Percentiles rank a stretch among this genome's conserved stretches.
Evolutionary conservation across 2,329 filamentous ascomycete genomes (phyloP).

Genomic region (Lojkania enalia): DNA sequence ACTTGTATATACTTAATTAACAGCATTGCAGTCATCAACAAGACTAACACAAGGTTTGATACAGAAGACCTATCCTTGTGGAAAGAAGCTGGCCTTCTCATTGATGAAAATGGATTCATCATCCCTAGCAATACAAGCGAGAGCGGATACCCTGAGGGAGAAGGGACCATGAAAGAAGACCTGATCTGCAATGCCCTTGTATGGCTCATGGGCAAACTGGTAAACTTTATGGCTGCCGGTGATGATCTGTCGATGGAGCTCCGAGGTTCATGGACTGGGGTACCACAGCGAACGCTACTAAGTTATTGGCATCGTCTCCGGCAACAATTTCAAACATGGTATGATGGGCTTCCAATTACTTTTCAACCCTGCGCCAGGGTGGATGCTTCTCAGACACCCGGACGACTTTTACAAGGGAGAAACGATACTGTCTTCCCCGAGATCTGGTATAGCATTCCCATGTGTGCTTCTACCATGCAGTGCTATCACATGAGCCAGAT

Average conservation of each 20-base stretch:
- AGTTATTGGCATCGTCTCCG: conserved; percentile 60
- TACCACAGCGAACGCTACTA: conserved; percentile 54
- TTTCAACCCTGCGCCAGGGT: conserved; percentile 61
- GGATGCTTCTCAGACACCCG: conserved; percentile 38
- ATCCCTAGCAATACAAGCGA: conserved; percentile 49
- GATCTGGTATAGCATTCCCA: conserved; percentile 65
- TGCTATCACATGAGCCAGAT: conserved; percentile 67
- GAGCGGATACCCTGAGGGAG: conserved; percentile 47
- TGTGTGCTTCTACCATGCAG: conserved; percentile 69
- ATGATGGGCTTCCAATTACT: conserved; percentile 60
- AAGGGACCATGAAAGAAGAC: conserved; percentile 62
- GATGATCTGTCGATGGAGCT: conserved; percentile 52
- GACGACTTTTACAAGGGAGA: conserved; percentile 24
- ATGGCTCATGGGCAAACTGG: conserved; percentile 67
- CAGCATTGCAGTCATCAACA: conserved; percentile 56
- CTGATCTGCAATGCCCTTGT: conserved; percentile 66
- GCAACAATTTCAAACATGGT: conserved; percentile 62
- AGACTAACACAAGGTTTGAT: conserved; percentile 62
- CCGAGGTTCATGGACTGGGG: conserved; percentile 48
- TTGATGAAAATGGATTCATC: conserved; percentile 59
- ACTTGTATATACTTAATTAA: not conserved
- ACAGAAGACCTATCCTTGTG: conserved; percentile 65
- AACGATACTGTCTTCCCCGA: conserved; percentile 54
- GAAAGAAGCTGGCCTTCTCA: conserved; percentile 64
- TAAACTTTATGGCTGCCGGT: conserved; percentile 65